Base-by-base conservation (phyloP, 2,329 filamentous ascomycete genomes). In the Botryosphaeria dothidea region DNA sequence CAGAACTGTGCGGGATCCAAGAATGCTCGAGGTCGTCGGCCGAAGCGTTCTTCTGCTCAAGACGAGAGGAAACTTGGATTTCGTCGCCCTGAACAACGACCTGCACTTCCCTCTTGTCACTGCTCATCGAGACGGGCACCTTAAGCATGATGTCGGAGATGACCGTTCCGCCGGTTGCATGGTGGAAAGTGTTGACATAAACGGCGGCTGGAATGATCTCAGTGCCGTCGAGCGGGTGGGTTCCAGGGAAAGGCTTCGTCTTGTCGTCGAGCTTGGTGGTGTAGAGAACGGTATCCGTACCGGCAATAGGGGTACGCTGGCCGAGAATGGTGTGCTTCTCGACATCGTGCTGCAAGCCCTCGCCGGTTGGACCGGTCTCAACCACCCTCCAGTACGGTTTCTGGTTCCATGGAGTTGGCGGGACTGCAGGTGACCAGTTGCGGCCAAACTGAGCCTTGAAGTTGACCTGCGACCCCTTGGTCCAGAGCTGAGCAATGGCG, bases 121-220 rank as follows among this genome's bases (percentile, higher is more conserved):
- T 69, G 48, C 71, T 73, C 43, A 79, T 75, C 0, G 76, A 71
- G 7, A 79, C 73, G 1, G 79, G 80, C 5, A 78, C 72, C 1
- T 70, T 71, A 6, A 80, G 68, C 34, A 70, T 69, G 17, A 81
- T 69, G 45, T 80, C 71, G 7, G 69, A 66, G 3, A 81, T 66
- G 2, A 68, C 57, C 1, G 66, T 66, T 7, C 68, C 72, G 4
- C 71, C 68, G 1, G 76, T 77, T 0, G 75, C 78, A 23, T 75
- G 68, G 15, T 74, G 61, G 58, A 81, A 79, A 1, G 77, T 81
- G 66, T 81, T 81, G 49, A 81, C 69, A 25, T 79, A 71, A 2
- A 76, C 75, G 2, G 78, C 80, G 2, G 79, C 80, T 2, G 80
- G 80, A 5, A 81, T 71, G 41, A 82, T 81, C 65, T 82, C 79